A percentile compares a stretch with the other conserved stretches of the same genome.
Evolutionary conservation across 2,329 filamentous ascomycete genomes (phyloP).

Genomic region (Diplocarpon mali): DNA sequence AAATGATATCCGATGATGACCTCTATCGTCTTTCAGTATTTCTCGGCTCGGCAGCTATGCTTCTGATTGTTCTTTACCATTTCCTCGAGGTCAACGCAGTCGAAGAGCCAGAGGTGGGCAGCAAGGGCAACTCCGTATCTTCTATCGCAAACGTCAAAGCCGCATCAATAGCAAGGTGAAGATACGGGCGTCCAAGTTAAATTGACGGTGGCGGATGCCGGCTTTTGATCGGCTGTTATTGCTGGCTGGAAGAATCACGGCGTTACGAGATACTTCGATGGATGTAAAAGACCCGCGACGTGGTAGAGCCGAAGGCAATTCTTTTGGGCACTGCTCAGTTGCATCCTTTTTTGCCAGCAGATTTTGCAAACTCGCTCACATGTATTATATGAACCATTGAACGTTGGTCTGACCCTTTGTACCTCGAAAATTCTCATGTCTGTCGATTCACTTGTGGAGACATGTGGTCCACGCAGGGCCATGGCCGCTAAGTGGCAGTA

Average conservation of each 20-base stretch:
- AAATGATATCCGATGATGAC: slow-evolving; percentile 88
- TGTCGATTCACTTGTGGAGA: no score
- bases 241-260: neutral
- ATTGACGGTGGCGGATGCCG: no score
- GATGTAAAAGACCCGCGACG: neutral
- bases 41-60: slow-evolving; percentile 79
- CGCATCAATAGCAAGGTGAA: slow-evolving; percentile 12
- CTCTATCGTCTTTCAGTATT: slow-evolving; percentile 90
- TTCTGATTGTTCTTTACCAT: slow-evolving; percentile 90
- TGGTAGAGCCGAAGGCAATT: neutral
- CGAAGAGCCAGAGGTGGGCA: slow-evolving; percentile 31
- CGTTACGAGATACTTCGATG: neutral
- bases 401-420: no score
- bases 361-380: no score
- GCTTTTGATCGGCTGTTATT: neutral
- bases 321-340: neutral
- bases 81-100: slow-evolving; percentile 91
- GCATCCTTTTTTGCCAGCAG: no score
- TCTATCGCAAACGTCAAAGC: slow-evolving; percentile 14
- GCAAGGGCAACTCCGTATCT: slow-evolving; percentile 11
- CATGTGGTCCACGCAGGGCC: no score
- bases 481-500: no score
- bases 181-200: no score
- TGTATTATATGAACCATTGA: no score
- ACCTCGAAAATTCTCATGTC: no score